phyloP scores from a whole-genome alignment of 1,139 yeast genomes.

The Diutina scorzettiae region DNA sequence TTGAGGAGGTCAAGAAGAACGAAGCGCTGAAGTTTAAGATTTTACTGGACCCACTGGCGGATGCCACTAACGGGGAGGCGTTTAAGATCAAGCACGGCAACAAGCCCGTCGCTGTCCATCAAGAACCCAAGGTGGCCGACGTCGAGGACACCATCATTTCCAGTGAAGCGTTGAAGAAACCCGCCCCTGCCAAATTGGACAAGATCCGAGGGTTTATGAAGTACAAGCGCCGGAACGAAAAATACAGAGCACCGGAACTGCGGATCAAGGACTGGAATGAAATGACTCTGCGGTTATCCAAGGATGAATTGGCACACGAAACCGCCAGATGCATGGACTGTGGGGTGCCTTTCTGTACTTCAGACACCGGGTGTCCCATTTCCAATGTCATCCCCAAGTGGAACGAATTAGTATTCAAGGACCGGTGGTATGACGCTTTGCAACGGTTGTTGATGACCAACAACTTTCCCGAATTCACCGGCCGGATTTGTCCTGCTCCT shows the following conservation, averaged over 20 bases:
- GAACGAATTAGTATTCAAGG: conserved; percentile 92
- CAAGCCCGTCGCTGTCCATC: conserved; percentile 16
- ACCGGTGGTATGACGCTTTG: conserved; percentile 90
- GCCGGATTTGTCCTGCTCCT: conserved; percentile 98
- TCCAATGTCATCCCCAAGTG: conserved; percentile 96
- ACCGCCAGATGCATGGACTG: conserved; percentile 99
- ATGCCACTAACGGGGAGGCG: conserved; percentile 80
- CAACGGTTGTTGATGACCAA: conserved; percentile 91
- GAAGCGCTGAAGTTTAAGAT: conserved; percentile 49
- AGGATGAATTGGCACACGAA: conserved; percentile 79
- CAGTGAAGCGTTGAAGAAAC: conserved; percentile 49
- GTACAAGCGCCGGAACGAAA: conserved; percentile 81
- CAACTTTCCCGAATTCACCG: conserved; percentile 97
- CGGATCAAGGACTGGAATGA: conserved; percentile 92
- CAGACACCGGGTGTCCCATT: conserved; percentile 96
- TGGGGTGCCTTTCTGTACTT: conserved; percentile 98
- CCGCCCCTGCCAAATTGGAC: conserved; percentile 50
- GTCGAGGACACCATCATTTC: conserved; percentile 82
- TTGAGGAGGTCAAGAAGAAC: conserved; percentile 55
- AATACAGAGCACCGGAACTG: conserved; percentile 64
- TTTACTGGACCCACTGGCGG: conserved; percentile 73
- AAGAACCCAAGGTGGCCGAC: conserved; percentile 81
- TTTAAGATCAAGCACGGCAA: conserved; percentile 39
- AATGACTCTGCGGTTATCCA: conserved; percentile 67
- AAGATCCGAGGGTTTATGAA: conserved; percentile 87